Base-by-base conservation (phyloP, 2,329 filamentous ascomycete species). In the Hymenoscyphus fructigenus region DNA sequence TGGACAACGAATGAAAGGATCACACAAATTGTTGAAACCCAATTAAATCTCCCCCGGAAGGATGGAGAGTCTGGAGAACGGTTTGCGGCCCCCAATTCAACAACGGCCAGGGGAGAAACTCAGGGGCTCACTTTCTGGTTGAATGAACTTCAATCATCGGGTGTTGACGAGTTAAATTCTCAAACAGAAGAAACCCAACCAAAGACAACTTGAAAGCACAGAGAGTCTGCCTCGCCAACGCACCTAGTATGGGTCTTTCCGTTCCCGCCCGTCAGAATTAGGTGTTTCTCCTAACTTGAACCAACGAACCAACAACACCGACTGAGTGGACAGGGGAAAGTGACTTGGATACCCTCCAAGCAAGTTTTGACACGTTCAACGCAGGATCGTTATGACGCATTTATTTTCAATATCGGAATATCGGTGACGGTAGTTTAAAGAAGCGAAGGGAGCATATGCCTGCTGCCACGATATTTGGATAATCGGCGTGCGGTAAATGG, bases 161-260 rank as follows among this genome's bases (percentile, higher is more conserved):
- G 26, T 32, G 14, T 57, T 32, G 53, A 34, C 53, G 44, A 53
- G 20, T 61, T 44, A 60, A 5, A 60, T 20, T 29, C 12, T 23
- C 47, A n/a, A 32, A 28, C 53, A 29, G 44, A 41, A 26, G 63
- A 65, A 57, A 57, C 29, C 14, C 38, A 53, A 38, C 29, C 55
- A n/a, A 60, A 59, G 41, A 66, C 60, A 60, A 59, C 61, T 56
- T 50, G 38, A 65, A 64, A 66, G 20, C 44, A 57, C 53, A n/a
- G 5, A 17, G 29, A 56, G 47, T 69, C 67, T 69, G 67, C 67
- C 67, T 69, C 59, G 67, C 64, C 34, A 64, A 64, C 38, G 56
- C 53, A 44, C 57, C 41, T 36, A 47, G 56, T 20, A 63, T 66
- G 60, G 61, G 59, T 62, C 26, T 44, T 65, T 29, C 65, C 64